A percentile compares a stretch with the other conserved stretches of the same genome.
Conservation (phyloP, 345 rosid species). For the Eutrema yunnanense region DNA sequence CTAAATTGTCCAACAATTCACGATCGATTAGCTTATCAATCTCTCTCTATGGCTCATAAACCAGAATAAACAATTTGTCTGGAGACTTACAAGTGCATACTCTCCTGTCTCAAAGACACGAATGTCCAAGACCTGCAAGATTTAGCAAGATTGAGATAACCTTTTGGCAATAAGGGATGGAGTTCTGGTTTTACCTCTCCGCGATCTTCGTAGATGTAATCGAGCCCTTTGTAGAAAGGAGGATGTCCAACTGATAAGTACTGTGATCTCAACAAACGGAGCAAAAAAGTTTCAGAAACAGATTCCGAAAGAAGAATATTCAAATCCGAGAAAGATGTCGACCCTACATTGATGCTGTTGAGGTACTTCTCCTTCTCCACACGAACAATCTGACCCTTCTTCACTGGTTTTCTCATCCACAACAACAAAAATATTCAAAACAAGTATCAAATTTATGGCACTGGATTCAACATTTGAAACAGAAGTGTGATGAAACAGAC, state of each 20-base stretch:
- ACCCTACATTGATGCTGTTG: conserved; percentile 67
- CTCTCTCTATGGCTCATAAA: not conserved
- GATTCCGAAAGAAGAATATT: not conserved
- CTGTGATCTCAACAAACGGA: conserved; percentile 36
- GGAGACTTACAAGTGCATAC: conserved; percentile 77
- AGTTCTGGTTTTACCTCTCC: conserved; percentile 59
- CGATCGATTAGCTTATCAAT: not conserved
- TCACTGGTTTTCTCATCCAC: conserved; percentile 52
- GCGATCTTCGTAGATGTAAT: conserved; percentile 88
- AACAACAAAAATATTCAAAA: not conserved
- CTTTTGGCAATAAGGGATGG: not conserved
- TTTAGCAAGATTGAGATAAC: not conserved
- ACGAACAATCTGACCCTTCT: conserved; percentile 96
- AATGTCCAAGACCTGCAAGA: conserved; percentile 65
- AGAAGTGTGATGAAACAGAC: conserved; percentile 32
- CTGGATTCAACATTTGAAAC: not conserved
- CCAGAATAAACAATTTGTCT: not conserved
- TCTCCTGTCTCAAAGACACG: conserved; percentile 89
- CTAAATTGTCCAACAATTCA: conserved; percentile 28
- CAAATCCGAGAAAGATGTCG: not conserved
- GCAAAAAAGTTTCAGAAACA: not conserved
- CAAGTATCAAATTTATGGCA: not conserved
- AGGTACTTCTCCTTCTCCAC: conserved; percentile 97
- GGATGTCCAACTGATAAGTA: conserved; percentile 96
- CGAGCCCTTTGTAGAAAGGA: conserved; percentile 86